phyloP scores from a whole-genome alignment of 371 early-diverging fungal genomes.

The Choanephora cucurbitarum region DNA sequence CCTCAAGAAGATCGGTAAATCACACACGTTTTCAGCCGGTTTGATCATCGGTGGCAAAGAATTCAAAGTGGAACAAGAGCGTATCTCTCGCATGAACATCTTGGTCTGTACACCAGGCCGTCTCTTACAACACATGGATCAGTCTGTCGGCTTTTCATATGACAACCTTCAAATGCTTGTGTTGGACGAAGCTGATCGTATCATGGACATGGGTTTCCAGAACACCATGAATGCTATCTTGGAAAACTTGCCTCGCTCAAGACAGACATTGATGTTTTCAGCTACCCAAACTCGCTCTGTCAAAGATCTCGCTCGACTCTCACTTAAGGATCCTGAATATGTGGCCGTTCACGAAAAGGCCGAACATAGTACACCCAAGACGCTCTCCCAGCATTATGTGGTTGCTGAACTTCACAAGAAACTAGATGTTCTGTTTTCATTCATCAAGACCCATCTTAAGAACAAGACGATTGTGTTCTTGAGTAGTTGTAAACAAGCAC shows the following conservation, averaged over 20 bases:
- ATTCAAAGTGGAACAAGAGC: constrained; percentile 86
- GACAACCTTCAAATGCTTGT: constrained; percentile 87
- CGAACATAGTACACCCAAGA: constrained; percentile 80
- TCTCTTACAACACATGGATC: constrained; percentile 97
- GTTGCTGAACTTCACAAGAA: constrained; percentile 82
- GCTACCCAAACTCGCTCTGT: constrained; percentile 97
- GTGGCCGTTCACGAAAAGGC: constrained; percentile 91
- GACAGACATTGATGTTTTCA: constrained; percentile 95
- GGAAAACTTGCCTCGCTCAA: constrained; percentile 80
- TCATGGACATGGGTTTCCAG: constrained; percentile 95
- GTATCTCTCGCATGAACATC: constrained; percentile 90
- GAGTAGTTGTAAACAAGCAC: constrained; percentile 54
- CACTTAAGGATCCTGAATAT: constrained; percentile 90
- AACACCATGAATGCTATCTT: constrained; percentile 94
- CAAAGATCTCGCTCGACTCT: constrained; percentile 88
- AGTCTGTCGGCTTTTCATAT: constrained; percentile 89
- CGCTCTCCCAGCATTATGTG: constrained; percentile 84
- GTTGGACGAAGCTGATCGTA: constrained; percentile 98
- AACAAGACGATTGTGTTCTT: constrained; percentile 62
- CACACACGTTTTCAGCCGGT: constrained; percentile 92
- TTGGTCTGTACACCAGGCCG: constrained; percentile 98
- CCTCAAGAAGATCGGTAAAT: constrained; percentile 82
- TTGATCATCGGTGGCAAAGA: constrained; percentile 97
- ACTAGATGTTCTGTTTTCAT: constrained; percentile 91
- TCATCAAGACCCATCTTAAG: constrained; percentile 88